Conservation (phyloP, 2,329 filamentous ascomycete genomes). For the Alternaria incomplexa region DNA sequence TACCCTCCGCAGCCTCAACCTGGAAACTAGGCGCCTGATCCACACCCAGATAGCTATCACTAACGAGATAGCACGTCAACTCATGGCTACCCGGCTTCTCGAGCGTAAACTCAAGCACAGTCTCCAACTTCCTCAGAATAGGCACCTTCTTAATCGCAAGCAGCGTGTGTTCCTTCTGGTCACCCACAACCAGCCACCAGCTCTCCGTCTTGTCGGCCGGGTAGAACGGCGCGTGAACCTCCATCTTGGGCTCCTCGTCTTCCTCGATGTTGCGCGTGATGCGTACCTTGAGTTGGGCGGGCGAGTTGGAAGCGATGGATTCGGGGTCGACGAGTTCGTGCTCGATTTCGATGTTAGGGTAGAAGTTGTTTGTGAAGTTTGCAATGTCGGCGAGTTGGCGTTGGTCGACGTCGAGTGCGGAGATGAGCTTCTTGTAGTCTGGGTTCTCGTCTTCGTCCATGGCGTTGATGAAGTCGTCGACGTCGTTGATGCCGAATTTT, state of each 20-base stretch:
- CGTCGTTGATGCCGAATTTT: slow-evolving; percentile 83
- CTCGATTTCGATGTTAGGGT: slow-evolving; percentile 91
- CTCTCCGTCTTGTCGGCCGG: slow-evolving; percentile 92
- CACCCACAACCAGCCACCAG: slow-evolving; percentile 97
- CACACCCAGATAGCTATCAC: slow-evolving; percentile 94
- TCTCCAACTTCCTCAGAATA: slow-evolving; percentile 76
- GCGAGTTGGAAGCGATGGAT: slow-evolving; percentile 77
- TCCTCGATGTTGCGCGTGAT: slow-evolving; percentile 83
- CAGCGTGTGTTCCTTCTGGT: slow-evolving; percentile 85
- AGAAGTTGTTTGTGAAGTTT: slow-evolving; percentile 93
- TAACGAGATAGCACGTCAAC: slow-evolving; percentile 92
- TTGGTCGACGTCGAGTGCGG: slow-evolving; percentile 78
- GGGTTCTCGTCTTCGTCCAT: slow-evolving; percentile 96
- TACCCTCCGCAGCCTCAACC: slow-evolving; percentile 85
- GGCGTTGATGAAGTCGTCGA: slow-evolving; percentile 97
- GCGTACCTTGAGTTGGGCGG: slow-evolving; percentile 81
- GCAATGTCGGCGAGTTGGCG: slow-evolving; percentile 87
- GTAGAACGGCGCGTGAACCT: slow-evolving; percentile 95
- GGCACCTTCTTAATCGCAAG: slow-evolving; percentile 95
- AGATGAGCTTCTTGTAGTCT: slow-evolving; percentile 77
- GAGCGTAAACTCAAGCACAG: slow-evolving; percentile 86
- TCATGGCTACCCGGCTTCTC: slow-evolving; percentile 83
- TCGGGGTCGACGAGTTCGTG: slow-evolving; percentile 85
- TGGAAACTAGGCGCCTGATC: slow-evolving; percentile 93
- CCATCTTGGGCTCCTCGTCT: slow-evolving; percentile 74